A percentile compares a stretch with the other conserved stretches of the same genome.
Evolutionary conservation across 441 rosid genomes (phyloP).

Genomic region (Mallotus repandus): DNA sequence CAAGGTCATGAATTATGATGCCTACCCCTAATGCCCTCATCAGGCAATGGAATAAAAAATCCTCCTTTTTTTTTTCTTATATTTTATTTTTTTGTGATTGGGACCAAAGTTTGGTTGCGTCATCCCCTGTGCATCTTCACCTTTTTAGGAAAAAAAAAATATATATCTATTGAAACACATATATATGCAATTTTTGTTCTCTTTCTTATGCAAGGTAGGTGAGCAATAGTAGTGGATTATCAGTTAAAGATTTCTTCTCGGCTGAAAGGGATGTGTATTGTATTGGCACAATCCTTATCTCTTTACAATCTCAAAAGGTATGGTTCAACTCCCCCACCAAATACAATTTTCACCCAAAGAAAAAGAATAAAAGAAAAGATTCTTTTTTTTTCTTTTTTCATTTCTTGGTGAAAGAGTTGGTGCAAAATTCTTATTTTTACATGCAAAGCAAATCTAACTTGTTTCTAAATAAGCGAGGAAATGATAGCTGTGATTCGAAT

Average conservation of each 20-base stretch:
- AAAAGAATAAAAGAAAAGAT: not conserved
- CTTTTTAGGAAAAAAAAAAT: too few species aligned
- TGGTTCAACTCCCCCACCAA: constrained; percentile 8
- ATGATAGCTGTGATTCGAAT: too few species aligned
- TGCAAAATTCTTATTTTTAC: too few species aligned
- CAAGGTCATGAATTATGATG: not conserved
- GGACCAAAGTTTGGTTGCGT: too few species aligned
- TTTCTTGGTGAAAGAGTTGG: not conserved
- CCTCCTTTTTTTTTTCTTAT: too few species aligned
- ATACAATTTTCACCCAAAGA: not conserved
- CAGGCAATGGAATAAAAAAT: too few species aligned
- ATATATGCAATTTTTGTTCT: too few species aligned
- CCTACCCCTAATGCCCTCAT: not conserved
- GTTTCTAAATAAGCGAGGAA: too few species aligned
- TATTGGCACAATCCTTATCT: not conserved
- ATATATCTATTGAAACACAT: too few species aligned
- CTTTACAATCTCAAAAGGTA: not conserved
- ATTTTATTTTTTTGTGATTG: too few species aligned
- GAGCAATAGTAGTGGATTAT: not conserved
- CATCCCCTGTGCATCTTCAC: too few species aligned
- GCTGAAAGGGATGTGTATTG: not conserved
- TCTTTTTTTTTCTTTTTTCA: not conserved
- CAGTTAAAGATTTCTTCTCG: not conserved
- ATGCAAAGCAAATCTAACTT: too few species aligned
- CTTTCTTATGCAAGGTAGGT: not conserved